These are phyloP conservation scores for Zymoseptoria crescenta DNA, from an alignment of 2,329 filamentous ascomycete genomes.

Conservation along the genomic window DNA sequence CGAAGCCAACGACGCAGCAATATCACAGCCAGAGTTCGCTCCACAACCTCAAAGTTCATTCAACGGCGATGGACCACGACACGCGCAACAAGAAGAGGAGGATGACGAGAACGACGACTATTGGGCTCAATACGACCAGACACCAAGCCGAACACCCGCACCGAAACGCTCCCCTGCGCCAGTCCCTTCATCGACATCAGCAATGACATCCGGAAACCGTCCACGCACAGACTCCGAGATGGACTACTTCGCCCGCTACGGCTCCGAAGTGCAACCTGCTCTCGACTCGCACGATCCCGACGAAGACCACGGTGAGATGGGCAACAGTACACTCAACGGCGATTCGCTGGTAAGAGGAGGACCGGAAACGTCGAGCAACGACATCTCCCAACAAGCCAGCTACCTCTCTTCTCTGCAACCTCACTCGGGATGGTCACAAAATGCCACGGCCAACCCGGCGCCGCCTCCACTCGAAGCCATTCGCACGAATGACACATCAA, in stretches of 20 bases:
- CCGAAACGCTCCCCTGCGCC: constrained; percentile 57
- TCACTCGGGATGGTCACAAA: constrained; percentile 11
- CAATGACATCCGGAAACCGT: not conserved
- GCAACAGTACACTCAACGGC: constrained; percentile 48
- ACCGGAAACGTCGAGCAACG: not conserved
- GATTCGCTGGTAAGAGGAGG: constrained; percentile 34
- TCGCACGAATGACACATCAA: constrained; percentile 6
- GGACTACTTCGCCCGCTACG: constrained; percentile 70
- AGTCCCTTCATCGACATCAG: constrained; percentile 24
- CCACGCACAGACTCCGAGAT: constrained; percentile 44
- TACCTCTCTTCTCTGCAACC: constrained; percentile 15
- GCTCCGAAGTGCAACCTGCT: constrained; percentile 65
- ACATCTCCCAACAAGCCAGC: constrained; percentile 9
- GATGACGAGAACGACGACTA: constrained; percentile 62
- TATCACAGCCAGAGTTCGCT: constrained; percentile 2
- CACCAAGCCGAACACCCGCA: constrained; percentile 57
- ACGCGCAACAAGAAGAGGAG: constrained; percentile 42
- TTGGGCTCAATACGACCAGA: constrained; percentile 71
- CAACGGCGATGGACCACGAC: constrained; percentile 14
- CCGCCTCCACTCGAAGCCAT: constrained; percentile 6
- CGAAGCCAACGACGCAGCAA: constrained; percentile 50
- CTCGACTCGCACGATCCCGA: constrained; percentile 78
- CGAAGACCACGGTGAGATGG: constrained; percentile 47
- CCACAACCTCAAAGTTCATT: constrained; percentile 17
- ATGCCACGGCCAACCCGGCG: constrained; percentile 8